Evolutionary conservation across 1,139 yeast species (phyloP).

Genomic region (Geotrichum histeridarum): DNA sequence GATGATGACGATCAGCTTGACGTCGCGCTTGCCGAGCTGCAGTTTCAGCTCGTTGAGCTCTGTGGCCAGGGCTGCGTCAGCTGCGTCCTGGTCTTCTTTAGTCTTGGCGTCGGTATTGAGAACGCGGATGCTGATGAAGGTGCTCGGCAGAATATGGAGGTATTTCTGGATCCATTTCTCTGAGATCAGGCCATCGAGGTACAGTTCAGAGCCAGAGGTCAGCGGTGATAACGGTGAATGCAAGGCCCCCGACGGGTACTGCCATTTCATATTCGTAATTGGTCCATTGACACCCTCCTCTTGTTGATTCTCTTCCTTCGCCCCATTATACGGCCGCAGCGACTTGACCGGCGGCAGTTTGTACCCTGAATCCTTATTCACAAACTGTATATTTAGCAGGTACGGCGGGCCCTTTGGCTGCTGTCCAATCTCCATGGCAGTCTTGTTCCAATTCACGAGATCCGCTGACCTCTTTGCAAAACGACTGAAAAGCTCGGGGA

Average conservation of each 20-base stretch:
- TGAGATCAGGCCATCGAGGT: conserved; percentile 44
- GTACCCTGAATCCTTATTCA: conserved; percentile 1
- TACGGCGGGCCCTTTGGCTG: conserved; percentile 12
- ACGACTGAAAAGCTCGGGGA: conserved; percentile 20
- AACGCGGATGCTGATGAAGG: conserved; percentile 43
- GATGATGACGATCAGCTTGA: conserved; percentile 37
- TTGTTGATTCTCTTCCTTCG: not conserved
- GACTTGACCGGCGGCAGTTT: conserved; percentile 13
- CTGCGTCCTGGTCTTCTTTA: conserved; percentile 27
- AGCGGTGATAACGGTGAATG: conserved; percentile 43
- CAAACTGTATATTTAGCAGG: conserved; percentile 27
- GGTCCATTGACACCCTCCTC: not conserved
- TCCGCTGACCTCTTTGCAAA: conserved; percentile 15
- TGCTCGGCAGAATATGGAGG: conserved; percentile 41
- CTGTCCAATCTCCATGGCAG: conserved; percentile 15
- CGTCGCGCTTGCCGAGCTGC: conserved; percentile 34
- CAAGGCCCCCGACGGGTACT: conserved; percentile 31
- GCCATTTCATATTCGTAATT: conserved; percentile 21
- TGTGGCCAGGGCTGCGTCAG: conserved; percentile 35
- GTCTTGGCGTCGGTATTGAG: conserved; percentile 24
- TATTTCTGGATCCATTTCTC: conserved; percentile 50
- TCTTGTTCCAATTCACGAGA: conserved; percentile 15
- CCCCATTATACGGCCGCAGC: not conserved
- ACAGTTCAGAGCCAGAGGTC: conserved; percentile 37
- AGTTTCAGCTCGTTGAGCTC: conserved; percentile 39